These are phyloP conservation scores for Pythium grandisporangium DNA, from an alignment of 352 stramenopile genomes.

Conservation along the genomic window DNA sequence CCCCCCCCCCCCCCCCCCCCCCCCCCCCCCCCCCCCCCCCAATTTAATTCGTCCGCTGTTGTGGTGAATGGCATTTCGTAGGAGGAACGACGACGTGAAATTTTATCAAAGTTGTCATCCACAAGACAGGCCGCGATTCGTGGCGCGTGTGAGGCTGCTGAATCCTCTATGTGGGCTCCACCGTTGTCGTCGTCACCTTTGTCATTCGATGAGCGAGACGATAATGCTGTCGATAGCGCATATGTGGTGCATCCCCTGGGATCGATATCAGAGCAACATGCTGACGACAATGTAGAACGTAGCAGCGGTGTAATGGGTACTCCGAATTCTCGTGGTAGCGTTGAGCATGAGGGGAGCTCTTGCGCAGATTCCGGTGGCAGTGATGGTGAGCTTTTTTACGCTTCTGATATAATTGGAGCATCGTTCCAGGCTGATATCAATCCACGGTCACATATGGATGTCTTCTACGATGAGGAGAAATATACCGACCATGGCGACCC, in stretches of 20 bases:
- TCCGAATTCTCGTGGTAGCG: neutral
- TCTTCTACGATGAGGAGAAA: conserved; percentile 4
- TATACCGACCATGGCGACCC: no score
- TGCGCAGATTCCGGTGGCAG: neutral
- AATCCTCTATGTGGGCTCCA: no score
- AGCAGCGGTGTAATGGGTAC: neutral
- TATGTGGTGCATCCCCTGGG: no score
- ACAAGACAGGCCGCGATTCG: conserved; percentile 36
- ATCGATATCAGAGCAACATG: neutral
- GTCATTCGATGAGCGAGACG: neutral
- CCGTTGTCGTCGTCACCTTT: no score
- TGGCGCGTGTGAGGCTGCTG: neutral
- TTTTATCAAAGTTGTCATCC: conserved; percentile 51
- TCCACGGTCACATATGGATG: conserved; percentile 7
- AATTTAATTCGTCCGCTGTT: no score
- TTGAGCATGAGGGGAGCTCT: neutral
- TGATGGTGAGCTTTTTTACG: conserved; percentile 13
- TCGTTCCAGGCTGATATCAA: conserved; percentile 5
- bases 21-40: no score
- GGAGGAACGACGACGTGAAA: conserved; percentile 50
- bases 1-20: no score
- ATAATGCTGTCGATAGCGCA: no score
- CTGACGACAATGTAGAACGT: neutral
- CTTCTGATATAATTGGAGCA: conserved; percentile 11
- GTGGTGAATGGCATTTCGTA: conserved; percentile 7